Conservation (phyloP, 2,329 filamentous ascomycete species). For the Verticillium zaregamsianum region DNA sequence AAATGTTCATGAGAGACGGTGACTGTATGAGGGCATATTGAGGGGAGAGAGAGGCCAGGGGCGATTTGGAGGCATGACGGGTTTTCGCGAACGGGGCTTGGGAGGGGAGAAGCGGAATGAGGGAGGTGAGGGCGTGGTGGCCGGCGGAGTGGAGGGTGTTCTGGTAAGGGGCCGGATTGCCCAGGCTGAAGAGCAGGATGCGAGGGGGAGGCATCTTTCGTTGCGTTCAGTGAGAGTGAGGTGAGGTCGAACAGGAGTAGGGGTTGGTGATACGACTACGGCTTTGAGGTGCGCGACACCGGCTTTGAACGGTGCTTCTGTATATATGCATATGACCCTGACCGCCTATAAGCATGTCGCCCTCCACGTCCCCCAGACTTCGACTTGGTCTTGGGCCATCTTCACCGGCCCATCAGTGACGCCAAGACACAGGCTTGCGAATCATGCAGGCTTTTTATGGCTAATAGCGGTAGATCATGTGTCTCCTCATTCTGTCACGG, state of each 20-base stretch:
- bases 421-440: neutral
- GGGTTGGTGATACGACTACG: neutral
- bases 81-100: conserved; percentile 46
- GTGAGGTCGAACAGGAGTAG: neutral
- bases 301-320: neutral
- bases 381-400: neutral
- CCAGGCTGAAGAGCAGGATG: conserved; percentile 80
- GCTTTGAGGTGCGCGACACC: neutral
- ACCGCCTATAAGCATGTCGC: neutral
- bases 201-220: conserved; percentile 30
- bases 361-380: too few species aligned
- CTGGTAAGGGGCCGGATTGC: conserved; percentile 73
- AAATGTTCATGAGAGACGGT: conserved; percentile 78
- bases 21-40: conserved; percentile 70
- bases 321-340: neutral
- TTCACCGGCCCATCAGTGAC: neutral
- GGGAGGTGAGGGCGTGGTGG: conserved; percentile 66
- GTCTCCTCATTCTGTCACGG: neutral
- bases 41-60: conserved; percentile 40
- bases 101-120: conserved; percentile 45
- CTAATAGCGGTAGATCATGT: neutral
- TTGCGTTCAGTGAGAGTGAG: neutral
- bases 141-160: conserved; percentile 84
- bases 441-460: neutral
- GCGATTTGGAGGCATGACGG: conserved; percentile 45